Base-by-base conservation (phyloP, 345 rosid genomes). In the Odontarrhena argentea region DNA sequence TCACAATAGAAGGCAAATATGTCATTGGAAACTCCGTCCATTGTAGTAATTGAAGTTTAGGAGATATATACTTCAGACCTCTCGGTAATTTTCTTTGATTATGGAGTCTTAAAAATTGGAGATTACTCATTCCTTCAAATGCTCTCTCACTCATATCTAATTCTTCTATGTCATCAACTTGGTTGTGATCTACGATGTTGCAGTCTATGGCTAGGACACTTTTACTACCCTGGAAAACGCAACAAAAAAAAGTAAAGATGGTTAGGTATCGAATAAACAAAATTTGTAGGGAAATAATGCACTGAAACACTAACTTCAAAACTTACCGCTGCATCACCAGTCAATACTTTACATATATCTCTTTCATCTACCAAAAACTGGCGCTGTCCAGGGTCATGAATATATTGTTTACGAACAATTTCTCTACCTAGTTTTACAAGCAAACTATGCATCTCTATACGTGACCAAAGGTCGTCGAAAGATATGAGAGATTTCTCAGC, bases 381-480 rank as follows among this genome's bases (percentile, higher is more conserved):
- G 0, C 69, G 55, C 11, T 50, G 38, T 3, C 54, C 61, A 63
- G 68, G 71, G 0, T 52, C 41, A 15, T 52, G 15, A 26, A 41
- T 9, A 5, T 52, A 65, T 65, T 70, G 61, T 55, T 43, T 28
- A 0, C 44, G 65, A 28, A 71, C 55, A 56, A 73, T 45, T 9
- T 55, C 55, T 52, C 70, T 2, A 12, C 77, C 74, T 69, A 77
- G 37, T 44, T 70, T 62, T 38, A 44, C 54, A 9, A 70, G 37
- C n/a, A n/a, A n/a, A n/a, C n/a, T 18, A 18, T 18, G 22, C 22
- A 18, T 18, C 22, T 18, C 1, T 18, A 18, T 18, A 18, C 1
- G 1, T 18, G 22, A 18, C 1, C 22, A 0, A 18, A 18, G 22
- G 22, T n/a, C n/a, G n/a, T n/a, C n/a, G n/a, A 28, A 28, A 28